Base-by-base conservation (phyloP, 179 eudicot genomes). In the Spinacia oleracea region DNA sequence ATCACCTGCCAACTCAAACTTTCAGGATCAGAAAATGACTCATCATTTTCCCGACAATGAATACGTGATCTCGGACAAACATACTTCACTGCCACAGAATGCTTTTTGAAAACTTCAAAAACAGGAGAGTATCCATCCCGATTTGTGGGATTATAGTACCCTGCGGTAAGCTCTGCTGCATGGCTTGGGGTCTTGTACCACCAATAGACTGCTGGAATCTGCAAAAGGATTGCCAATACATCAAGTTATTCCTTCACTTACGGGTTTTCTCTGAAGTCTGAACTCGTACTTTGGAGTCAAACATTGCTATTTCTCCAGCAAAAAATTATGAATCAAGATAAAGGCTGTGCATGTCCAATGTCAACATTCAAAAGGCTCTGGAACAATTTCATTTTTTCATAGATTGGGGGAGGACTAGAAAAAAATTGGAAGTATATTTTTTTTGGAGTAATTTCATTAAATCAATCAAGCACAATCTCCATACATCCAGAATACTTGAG, bases 111-210 rank as follows among this genome's bases (percentile, higher is more conserved):
- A 85, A 82, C 68, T 71, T 87, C 78, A 76, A 85, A 86, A 73
- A 90, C 76, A 42, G 83, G 84, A 63, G 89, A 83, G 79, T 90
- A 91, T 12, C 96, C 96, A 73, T 91, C 92, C 79, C 75, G 84
- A 84, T 90, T 88, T 16, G 86, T 68, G 42, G 93, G 85, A 80
- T 90, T 91, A 77, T 87, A 86, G 71, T 79, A 91, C 48, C 95
- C 95, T 76, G 91, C 90, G 6, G 90, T 89, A 66, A 91, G 90
- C 80, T 90, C 96, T 35, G 96, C 90, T 65, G 96, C 92, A 82
- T 91, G 96, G 87, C 91, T 90, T 63, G 84, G 69, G 50, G 93
- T 80, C 75, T 78, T 90, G 85, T 88, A 88, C 92, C 90, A 90
- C 93, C 93, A 91, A 86, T 89, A 84, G 16, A 91, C 60, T 25